phyloP scores from a whole-genome alignment of 2,329 filamentous ascomycete genomes.

The Drechslerella dactyloides region DNA sequence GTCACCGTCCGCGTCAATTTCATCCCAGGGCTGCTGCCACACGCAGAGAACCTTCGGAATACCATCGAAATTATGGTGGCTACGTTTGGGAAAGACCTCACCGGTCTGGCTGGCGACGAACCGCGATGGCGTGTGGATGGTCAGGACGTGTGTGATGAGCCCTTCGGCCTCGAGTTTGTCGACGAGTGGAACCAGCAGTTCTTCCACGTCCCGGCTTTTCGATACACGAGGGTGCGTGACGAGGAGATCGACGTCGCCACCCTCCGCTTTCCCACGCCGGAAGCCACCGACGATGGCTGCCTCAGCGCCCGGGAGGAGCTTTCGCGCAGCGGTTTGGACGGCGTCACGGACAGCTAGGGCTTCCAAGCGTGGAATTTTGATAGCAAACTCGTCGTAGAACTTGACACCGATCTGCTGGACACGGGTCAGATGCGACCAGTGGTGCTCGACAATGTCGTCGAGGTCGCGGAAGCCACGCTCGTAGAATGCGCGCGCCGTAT shows the following conservation, averaged over 20 bases:
- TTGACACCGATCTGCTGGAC: constrained; percentile 94
- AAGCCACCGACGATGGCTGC: constrained; percentile 79
- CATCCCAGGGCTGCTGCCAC: constrained; percentile 75
- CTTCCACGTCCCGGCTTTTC: constrained; percentile 55
- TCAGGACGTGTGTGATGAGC: constrained; percentile 81
- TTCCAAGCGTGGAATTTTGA: constrained; percentile 73
- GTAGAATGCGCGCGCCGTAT: constrained; percentile 82
- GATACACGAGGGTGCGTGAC: constrained; percentile 74
- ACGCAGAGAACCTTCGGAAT: constrained; percentile 92
- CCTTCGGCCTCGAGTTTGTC: constrained; percentile 70
- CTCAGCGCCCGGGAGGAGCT: constrained; percentile 66
- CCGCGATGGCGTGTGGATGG: constrained; percentile 22
- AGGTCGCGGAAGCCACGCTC: constrained; percentile 78
- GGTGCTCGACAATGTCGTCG: constrained; percentile 83
- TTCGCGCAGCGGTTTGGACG: constrained; percentile 71
- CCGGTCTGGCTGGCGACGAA: constrained; percentile 22
- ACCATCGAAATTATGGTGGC: constrained; percentile 73
- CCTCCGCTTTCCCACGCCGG: constrained; percentile 74
- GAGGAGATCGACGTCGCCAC: constrained; percentile 85
- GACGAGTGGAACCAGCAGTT: constrained; percentile 76
- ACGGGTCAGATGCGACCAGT: constrained; percentile 75
- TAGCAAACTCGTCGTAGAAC: constrained; percentile 82
- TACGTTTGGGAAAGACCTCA: constrained; percentile 36
- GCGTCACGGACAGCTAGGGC: constrained; percentile 65
- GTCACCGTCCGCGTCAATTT: constrained; percentile 58